Evolutionary conservation across 208 protist genomes (phyloP).

Genomic region (Vickermania ingenoplastis): DNA sequence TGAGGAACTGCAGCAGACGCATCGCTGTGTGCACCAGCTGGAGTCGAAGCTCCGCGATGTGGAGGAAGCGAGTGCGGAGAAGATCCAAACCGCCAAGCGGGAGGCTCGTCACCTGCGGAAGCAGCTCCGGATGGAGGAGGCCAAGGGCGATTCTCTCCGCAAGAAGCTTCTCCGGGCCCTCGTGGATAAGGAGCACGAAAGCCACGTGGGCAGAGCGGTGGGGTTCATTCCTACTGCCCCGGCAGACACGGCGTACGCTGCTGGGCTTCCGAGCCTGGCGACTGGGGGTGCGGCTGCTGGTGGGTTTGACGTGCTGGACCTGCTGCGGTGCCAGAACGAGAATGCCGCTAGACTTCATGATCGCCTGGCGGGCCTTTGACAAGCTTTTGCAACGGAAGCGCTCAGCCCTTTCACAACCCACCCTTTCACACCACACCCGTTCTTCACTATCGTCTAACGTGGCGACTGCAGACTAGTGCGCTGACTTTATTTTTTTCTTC

Average conservation of each 20-base stretch:
- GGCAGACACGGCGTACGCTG: neutral
- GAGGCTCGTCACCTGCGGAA: conserved; percentile 46
- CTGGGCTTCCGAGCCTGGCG: neutral
- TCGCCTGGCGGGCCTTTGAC: conserved; percentile 46
- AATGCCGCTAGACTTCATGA: conserved; percentile 52
- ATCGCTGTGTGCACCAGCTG: conserved; percentile 15
- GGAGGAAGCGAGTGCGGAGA: conserved; percentile 39
- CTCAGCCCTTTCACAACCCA: no score
- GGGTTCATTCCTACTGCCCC: neutral
- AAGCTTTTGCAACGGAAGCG: no score
- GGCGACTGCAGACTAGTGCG: no score
- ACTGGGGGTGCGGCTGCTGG: neutral
- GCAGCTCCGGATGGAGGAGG: conserved; percentile 26
- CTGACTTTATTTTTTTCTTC: no score
- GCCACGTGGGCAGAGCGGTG: neutral
- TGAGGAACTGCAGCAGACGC: conserved; percentile 34
- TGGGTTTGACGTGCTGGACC: conserved; percentile 38
- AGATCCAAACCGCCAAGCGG: conserved; percentile 22
- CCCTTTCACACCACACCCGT: no score
- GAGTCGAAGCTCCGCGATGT: conserved; percentile 28
- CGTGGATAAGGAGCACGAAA: conserved; percentile 31
- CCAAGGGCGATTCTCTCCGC: conserved; percentile 40
- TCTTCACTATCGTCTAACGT: no score
- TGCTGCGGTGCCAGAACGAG: conserved; percentile 50
- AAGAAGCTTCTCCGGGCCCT: conserved; percentile 46